A percentile compares a stretch with the other conserved stretches of the same genome.
Conservation (phyloP, 2,329 filamentous ascomycete genomes). For the Amphichorda felina region DNA sequence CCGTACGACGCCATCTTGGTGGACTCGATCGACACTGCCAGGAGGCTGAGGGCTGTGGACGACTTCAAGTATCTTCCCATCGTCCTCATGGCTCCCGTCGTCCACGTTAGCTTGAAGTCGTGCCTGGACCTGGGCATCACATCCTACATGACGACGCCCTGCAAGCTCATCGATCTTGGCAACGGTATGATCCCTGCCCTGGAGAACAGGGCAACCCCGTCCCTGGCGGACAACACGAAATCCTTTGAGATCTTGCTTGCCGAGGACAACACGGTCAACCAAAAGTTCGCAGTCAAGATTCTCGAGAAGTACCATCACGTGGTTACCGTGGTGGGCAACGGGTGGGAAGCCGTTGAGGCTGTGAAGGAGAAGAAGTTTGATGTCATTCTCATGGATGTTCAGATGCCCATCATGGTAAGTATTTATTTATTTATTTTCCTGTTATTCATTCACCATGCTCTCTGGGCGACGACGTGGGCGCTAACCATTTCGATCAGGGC, state of each 20-base stretch:
- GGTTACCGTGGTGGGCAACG: conserved; percentile 89
- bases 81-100: conserved; percentile 77
- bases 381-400: conserved; percentile 96
- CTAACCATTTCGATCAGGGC: conserved; percentile 37
- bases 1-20: conserved; percentile 93
- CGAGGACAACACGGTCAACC: conserved; percentile 96
- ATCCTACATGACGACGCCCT: conserved; percentile 98
- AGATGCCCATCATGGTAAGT: conserved; percentile 97
- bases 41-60: conserved; percentile 72
- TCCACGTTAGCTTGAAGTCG: conserved; percentile 86
- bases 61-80: conserved; percentile 98
- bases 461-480: too few species aligned
- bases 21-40: conserved; percentile 85
- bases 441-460: too few species aligned
- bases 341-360: conserved; percentile 84
- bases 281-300: conserved; percentile 91
- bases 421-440: too few species aligned
- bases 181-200: conserved; percentile 94
- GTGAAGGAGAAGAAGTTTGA: conserved; percentile 89
- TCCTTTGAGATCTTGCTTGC: conserved; percentile 92
- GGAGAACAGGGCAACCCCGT: conserved; percentile 84
- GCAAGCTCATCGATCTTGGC: conserved; percentile 83
- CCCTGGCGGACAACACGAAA: conserved; percentile 84
- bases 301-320: conserved; percentile 92
- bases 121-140: conserved; percentile 91